Evolutionary conservation across 2,329 filamentous ascomycete species (phyloP), one percentile per base, ranked within the genome.

Genomic region (Pseudodiploospora longispora): DNA sequence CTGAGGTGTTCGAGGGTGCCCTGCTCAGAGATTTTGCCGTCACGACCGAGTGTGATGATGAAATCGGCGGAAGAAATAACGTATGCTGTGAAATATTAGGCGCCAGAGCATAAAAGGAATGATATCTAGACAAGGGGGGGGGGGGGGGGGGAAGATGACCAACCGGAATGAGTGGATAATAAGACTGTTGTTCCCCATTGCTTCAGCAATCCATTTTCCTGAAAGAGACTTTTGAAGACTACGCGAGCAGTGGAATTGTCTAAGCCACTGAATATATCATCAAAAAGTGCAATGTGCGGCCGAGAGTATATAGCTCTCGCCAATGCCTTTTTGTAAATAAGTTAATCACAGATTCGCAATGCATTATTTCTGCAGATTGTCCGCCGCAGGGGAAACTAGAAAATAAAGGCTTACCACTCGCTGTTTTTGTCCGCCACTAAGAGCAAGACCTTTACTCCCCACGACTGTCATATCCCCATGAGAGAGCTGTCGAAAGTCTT

Each of bases 401-500:
- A 19, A 7, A 5, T 6, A 10, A n/a, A 36, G 0, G 36, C 56
- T 59, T 53, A 59, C 64, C 6, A 71, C 55, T 9, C 68, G 62
- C 41, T 69, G 65, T 47, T 65, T 67, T 49, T 75, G 71, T 0
- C 71, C 71, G 6, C 71, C 71, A 4, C 68, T 71, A 1, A 75
- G 57, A 4, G 61, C 64, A 40, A 71, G 59, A 0, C 71, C 71
- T 32, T 68, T 68, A 40, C 65, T 71, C 2, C 71, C 71, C 34
- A 72, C 57, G 1, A 61, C 53, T 0, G 68, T 71, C 6, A 53
- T 47, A 32, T 72, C 66, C 2, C 62, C 59, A 2, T 57, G 44
- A 1, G 61, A 50, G 9, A 73, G 52, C 30, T 56, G 58, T 4
- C 35, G 29, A 7, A 66, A 47, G 9, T 66, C 63, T 6, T 53